Evolutionary conservation across 352 stramenopile genomes (phyloP).

Genomic region (Saprolegnia parasitica): DNA sequence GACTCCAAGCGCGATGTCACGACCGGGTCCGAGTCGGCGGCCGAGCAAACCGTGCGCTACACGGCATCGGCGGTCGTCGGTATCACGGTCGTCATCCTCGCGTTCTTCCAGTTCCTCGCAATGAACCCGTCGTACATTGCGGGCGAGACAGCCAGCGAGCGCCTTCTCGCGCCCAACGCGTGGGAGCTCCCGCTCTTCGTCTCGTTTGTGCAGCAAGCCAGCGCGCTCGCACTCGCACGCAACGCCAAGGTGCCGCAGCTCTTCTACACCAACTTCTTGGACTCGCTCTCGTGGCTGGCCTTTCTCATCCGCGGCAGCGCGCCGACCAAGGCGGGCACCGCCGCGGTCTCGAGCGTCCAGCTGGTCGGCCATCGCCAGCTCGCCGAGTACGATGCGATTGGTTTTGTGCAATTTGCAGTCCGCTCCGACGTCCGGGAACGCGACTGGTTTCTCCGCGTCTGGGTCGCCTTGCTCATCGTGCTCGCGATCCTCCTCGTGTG

Average conservation of each 20-base stretch:
- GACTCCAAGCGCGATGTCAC: constrained; percentile 13
- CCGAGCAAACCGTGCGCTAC: constrained; percentile 18
- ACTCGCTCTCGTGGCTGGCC: constrained; percentile 65
- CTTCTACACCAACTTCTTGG: constrained; percentile 61
- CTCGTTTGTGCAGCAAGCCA: constrained; percentile 63
- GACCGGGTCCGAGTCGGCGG: constrained; percentile 13
- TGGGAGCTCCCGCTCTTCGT: constrained; percentile 71
- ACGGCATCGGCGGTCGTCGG: constrained; percentile 2
- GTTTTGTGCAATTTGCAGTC: constrained; percentile 18
- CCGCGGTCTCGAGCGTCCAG: not conserved
- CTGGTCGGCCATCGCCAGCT: not conserved
- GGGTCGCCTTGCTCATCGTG: constrained; percentile 36
- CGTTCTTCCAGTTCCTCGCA: constrained; percentile 24
- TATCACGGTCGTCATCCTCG: constrained; percentile 18
- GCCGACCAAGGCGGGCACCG: not conserved
- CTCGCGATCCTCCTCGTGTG: constrained; percentile 49
- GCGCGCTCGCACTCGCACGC: constrained; percentile 49
- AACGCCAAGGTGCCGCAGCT: constrained; percentile 53
- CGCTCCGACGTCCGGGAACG: constrained; percentile 7
- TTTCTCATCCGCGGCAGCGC: constrained; percentile 44
- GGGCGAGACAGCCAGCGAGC: not conserved
- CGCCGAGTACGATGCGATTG: constrained; percentile 13
- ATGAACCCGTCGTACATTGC: constrained; percentile 16
- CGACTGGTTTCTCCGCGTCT: constrained; percentile 43
- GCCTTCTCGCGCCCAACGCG: constrained; percentile 46